phyloP scores from a whole-genome alignment of 2,329 filamentous ascomycete species.

The Exophiala sideris region DNA sequence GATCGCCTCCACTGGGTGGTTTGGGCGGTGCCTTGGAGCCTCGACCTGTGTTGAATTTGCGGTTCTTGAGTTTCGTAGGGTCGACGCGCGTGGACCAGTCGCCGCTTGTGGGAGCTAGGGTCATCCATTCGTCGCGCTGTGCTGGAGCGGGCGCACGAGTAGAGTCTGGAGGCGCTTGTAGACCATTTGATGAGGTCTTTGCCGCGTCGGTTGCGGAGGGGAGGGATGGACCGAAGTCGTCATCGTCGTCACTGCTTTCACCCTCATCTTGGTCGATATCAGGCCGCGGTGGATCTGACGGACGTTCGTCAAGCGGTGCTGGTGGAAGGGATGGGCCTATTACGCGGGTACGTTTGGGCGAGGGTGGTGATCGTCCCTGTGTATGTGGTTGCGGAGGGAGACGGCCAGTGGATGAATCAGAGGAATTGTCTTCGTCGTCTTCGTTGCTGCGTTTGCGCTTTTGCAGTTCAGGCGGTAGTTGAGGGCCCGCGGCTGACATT shows the following conservation, averaged over 20 bases:
- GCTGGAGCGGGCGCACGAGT: slow-evolving; percentile 35
- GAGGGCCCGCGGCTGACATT: slow-evolving; percentile 34
- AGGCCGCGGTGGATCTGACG: slow-evolving; percentile 35
- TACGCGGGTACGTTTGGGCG: slow-evolving; percentile 50
- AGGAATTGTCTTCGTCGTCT: slow-evolving; percentile 26
- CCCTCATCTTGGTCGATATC: slow-evolving; percentile 29
- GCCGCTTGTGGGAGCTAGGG: slow-evolving; percentile 60
- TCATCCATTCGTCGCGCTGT: slow-evolving; percentile 82
- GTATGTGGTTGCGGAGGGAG: slow-evolving; percentile 17
- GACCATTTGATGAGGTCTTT: slow-evolving; percentile 27
- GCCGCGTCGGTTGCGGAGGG: slow-evolving; percentile 32
- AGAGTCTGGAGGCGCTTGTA: slow-evolving; percentile 31
- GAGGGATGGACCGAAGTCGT: slow-evolving; percentile 42
- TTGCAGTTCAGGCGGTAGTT: slow-evolving; percentile 35
- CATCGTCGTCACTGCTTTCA: slow-evolving; percentile 41
- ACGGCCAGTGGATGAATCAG: slow-evolving; percentile 18
- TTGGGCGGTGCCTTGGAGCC: slow-evolving; percentile 47
- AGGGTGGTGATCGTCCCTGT: slow-evolving; percentile 7
- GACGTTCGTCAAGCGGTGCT: slow-evolving; percentile 46
- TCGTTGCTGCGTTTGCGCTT: slow-evolving; percentile 36
- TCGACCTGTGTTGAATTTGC: slow-evolving; percentile 75
- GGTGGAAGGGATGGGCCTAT: slow-evolving; percentile 57
- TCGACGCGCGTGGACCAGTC: slow-evolving; percentile 63
- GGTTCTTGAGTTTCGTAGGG: slow-evolving; percentile 75
- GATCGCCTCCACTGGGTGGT: slow-evolving; percentile 40